Evolutionary conservation across 441 rosid genomes (phyloP), one percentile per base, ranked within the genome.

Genomic region (Adansonia madagascariensis): DNA sequence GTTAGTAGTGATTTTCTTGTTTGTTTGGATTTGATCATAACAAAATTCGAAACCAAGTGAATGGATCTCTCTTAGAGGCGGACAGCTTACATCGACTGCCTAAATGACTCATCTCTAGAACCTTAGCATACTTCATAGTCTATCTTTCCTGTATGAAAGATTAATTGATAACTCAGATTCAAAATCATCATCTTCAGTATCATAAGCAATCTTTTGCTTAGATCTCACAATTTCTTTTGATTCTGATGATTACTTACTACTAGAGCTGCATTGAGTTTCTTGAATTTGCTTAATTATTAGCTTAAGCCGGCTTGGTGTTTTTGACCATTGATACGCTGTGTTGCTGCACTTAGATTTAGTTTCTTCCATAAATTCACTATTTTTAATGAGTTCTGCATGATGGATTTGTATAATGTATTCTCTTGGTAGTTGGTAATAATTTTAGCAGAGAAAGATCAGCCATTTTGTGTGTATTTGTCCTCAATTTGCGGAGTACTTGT

Each of bases 251-350:
- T 27, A 27, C 31, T 27, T 27, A 27, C 31, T 62, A 44, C 20
- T 62, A 62, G 67, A 62, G 67, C 67, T 62, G 67, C 67, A 62
- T 62, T 31, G 18, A 62, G 67, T 31, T 27, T 17, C 43, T 12
- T 61, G 66, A 17, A 61, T 61, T 27, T 61, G 43, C 18, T 61
- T 11, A 31, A 12, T 61, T 27, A 12, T 61, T 27, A 61, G 8
- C 17, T 14, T 1, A 62, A 1, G 2, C 7, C 1, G 24, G 57
- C 35, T 12, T 22, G 46, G 56, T 68, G 56, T 39, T 46, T 46
- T 12, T 22, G n/a, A 67, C 56, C 8, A 46, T 46, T 46, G 17
- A 20, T 46, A 11, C 2, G 55, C 56, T 11, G 3, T 8, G 4
- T 44, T 44, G 35, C n/a, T 67, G 39, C 6, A 31, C 11, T 20